These are phyloP conservation scores for Schizochytrium sp. DNA, from an alignment of 108 stramenopile genomes.

Conservation along the genomic window DNA sequence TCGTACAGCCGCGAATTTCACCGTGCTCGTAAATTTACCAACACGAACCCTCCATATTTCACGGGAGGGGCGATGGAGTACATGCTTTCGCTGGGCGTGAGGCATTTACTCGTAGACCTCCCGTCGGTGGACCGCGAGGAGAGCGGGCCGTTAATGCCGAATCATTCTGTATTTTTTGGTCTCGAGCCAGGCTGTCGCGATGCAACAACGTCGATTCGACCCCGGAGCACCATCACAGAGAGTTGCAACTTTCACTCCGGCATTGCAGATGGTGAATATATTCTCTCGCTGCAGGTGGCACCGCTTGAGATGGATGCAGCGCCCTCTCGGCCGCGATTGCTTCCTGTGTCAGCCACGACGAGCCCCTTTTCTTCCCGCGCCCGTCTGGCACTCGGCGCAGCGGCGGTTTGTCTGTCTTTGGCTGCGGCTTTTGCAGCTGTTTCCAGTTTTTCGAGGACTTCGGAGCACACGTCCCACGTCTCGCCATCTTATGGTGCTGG, in stretches of 20 bases:
- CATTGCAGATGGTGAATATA: background rate
- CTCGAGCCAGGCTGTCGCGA: background rate
- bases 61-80: background rate
- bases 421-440: no score
- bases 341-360: background rate
- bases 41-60: slow-evolving; percentile 15
- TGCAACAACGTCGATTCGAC: background rate
- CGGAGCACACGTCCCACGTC: no score
- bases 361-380: background rate
- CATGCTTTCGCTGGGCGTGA: background rate
- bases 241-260: background rate
- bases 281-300: background rate
- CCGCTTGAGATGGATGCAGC: background rate
- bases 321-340: background rate
- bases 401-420: background rate
- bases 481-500: no score
- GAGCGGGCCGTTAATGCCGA: background rate
- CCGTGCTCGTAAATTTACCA: background rate
- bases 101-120: slow-evolving; percentile 21
- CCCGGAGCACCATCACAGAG: background rate
- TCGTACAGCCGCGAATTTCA: background rate
- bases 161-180: slow-evolving; percentile 15
- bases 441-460: no score
- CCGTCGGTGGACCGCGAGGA: slow-evolving; percentile 21
- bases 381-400: background rate